These are phyloP conservation scores for Vitis hybrid DNA, from an alignment of 177 flowering plant species.

Conservation along the genomic window DNA sequence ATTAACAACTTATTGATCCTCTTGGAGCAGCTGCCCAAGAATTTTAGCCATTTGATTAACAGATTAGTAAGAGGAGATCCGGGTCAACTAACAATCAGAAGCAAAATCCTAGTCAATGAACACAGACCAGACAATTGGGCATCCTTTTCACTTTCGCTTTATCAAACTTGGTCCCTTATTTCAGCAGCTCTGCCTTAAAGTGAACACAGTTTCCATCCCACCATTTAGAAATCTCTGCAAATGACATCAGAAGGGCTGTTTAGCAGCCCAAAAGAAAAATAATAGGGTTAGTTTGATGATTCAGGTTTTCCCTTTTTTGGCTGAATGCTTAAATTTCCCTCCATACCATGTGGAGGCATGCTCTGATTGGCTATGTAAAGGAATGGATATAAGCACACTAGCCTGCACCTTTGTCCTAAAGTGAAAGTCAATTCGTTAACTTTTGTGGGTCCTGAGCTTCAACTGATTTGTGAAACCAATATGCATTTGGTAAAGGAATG, in stretches of 20 bases:
- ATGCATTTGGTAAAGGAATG: not conserved
- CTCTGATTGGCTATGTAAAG: not conserved
- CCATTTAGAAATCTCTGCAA: not conserved
- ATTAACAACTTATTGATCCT: not conserved
- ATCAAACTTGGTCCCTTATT: slow-evolving; percentile 1
- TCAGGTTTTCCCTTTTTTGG: not conserved
- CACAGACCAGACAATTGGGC: not conserved
- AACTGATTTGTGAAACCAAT: not conserved
- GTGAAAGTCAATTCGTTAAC: not conserved
- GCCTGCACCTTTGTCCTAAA: not conserved
- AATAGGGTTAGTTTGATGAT: not conserved
- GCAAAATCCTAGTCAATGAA: not conserved
- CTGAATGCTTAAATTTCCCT: not conserved
- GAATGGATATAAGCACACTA: not conserved
- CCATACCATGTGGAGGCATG: not conserved
- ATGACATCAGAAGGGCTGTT: not conserved
- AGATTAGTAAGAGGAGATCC: not conserved
- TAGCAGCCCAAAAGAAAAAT: not conserved
- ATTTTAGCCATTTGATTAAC: not conserved
- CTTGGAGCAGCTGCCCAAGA: not conserved
- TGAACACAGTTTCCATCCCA: not conserved
- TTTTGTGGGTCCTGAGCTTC: not conserved
- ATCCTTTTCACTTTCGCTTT: slow-evolving; percentile 6
- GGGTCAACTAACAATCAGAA: too few relatives aligned
- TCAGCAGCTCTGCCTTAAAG: not conserved